Evolutionary conservation across 306 rosid genomes (phyloP).

Genomic region (Senna siamea): DNA sequence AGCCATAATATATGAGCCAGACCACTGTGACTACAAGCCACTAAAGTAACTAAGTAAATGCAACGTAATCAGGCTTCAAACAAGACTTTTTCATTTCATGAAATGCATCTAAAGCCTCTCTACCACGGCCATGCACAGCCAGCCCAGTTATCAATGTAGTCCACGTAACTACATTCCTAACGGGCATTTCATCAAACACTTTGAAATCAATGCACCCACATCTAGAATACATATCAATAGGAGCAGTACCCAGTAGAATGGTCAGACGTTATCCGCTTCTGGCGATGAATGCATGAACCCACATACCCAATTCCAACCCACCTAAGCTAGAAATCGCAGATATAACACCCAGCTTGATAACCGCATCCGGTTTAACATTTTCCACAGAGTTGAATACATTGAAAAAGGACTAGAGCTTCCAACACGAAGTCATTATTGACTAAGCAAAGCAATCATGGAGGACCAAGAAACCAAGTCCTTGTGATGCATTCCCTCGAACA

Average conservation of each 20-base stretch:
- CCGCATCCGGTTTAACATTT: slow-evolving; percentile 45
- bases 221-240: slow-evolving; percentile 68
- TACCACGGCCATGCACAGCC: slow-evolving; percentile 59
- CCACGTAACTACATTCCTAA: slow-evolving; percentile 58
- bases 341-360: slow-evolving; percentile 51
- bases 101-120: slow-evolving; percentile 54
- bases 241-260: slow-evolving; percentile 62
- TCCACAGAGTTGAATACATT: slow-evolving; percentile 54
- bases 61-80: too few species aligned
- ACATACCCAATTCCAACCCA: slow-evolving; percentile 57
- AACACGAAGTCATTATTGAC: slow-evolving; percentile 43
- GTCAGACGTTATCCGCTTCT: slow-evolving; percentile 38
- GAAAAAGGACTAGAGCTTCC: slow-evolving; percentile 55
- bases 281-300: slow-evolving; percentile 50
- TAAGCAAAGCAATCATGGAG: slow-evolving; percentile 48
- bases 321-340: slow-evolving; percentile 64
- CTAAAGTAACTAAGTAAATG: slow-evolving; percentile 52
- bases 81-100: slow-evolving; percentile 50
- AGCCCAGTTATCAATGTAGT: slow-evolving; percentile 57
- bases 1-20: too few species aligned
- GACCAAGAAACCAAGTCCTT: slow-evolving; percentile 70
- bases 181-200: slow-evolving; percentile 58
- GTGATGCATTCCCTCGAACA: slow-evolving; percentile 55
- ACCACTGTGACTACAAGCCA: slow-evolving; percentile 71
- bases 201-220: too few species aligned